Base-by-base conservation (phyloP, 1,284 basidiomycete genomes). In the Xanthoconium separans region DNA sequence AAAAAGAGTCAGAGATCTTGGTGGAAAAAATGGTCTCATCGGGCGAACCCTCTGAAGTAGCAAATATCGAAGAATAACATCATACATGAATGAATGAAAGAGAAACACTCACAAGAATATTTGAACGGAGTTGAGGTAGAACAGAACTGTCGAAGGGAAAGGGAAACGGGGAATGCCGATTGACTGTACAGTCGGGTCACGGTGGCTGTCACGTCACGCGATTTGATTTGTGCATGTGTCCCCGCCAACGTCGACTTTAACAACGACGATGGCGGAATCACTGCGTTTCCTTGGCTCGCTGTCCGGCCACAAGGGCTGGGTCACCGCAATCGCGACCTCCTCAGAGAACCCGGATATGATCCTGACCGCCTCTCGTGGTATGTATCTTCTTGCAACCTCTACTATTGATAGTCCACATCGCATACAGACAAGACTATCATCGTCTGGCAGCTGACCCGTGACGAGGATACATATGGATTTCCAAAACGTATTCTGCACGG, bases 341-440 rank as follows among this genome's bases (percentile, higher is more conserved):
- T 92, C 91, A 65, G 95, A 98, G 82, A 95, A 94, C 80, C 93
- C 92, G 54, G 93, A 97, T 76, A 91, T 95, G 85, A 95, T 98
- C 76, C 80, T 97, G 75, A 97, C 95, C 63, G 93, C 95, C 64
- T 98, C 95, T 61, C 87, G 95, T 81, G 93, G 93, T 95, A 81
- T 71, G 75, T 80, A 42, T 56, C 60, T 54, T 56, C 43, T 53
- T 61, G 58, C 53, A 54, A 46, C 52, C 45, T 53, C 42, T 53
- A 48, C 58, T 65, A 58, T 50, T 70, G 53, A 68, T 50, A 7
- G 50, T 29, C 57, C 45, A 53, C 36, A 55, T 52, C 46, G 45
- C 57, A 92, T 94, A 97, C 89, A 95, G 97, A 99, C 89, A 98
- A 98, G 86, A 98, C 95, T 59, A 93, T 99, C 82, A 98, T 99